A percentile compares a stretch with the other conserved stretches of the same genome.
phyloP scores from a whole-genome alignment of 2,329 filamentous ascomycete species.

The Aspergillus fumigatiaffinis region DNA sequence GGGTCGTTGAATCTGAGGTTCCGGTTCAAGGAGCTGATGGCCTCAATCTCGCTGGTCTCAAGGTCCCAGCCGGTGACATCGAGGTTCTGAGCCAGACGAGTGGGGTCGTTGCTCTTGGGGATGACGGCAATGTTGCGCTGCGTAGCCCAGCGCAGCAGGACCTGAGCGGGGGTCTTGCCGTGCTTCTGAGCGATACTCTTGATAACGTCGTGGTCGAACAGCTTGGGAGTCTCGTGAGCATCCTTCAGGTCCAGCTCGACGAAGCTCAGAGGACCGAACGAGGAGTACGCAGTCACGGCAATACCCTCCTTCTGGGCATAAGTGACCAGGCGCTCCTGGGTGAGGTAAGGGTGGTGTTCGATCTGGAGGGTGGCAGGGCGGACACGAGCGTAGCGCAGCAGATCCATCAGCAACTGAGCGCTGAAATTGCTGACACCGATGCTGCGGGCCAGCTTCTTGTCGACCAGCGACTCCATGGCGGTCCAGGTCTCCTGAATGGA shows the following conservation, averaged over 20 bases:
- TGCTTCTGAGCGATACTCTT: slow-evolving; percentile 65
- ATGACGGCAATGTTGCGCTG: slow-evolving; percentile 65
- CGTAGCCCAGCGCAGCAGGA: slow-evolving; percentile 82
- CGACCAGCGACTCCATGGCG: slow-evolving; percentile 72
- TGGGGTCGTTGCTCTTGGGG: slow-evolving; percentile 14
- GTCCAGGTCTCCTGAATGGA: slow-evolving; percentile 78
- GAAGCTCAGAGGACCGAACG: slow-evolving; percentile 76
- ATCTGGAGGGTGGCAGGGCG: slow-evolving; percentile 76
- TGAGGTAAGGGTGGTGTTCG: slow-evolving; percentile 86
- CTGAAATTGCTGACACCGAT: slow-evolving; percentile 86
- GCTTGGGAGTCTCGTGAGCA: slow-evolving; percentile 60
- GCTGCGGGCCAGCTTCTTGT: slow-evolving; percentile 63
- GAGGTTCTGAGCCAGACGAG: slow-evolving; percentile 60
- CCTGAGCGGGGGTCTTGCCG: slow-evolving; percentile 70
- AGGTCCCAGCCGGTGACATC: slow-evolving; percentile 65
- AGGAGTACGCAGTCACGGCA: slow-evolving; percentile 76
- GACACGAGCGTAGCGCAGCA: slow-evolving; percentile 72
- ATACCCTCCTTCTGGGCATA: slow-evolving; percentile 68
- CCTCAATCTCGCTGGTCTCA: slow-evolving; percentile 60
- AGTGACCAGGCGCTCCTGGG: slow-evolving; percentile 67
- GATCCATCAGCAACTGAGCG: slow-evolving; percentile 70
- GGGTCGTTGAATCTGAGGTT: slow-evolving; percentile 75
- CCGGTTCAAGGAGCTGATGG: slow-evolving; percentile 62
- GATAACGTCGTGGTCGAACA: slow-evolving; percentile 68
- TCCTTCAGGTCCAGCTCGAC: slow-evolving; percentile 70